Conservation (phyloP, 208 protist species). For the Wallacemonas sp. region DNA sequence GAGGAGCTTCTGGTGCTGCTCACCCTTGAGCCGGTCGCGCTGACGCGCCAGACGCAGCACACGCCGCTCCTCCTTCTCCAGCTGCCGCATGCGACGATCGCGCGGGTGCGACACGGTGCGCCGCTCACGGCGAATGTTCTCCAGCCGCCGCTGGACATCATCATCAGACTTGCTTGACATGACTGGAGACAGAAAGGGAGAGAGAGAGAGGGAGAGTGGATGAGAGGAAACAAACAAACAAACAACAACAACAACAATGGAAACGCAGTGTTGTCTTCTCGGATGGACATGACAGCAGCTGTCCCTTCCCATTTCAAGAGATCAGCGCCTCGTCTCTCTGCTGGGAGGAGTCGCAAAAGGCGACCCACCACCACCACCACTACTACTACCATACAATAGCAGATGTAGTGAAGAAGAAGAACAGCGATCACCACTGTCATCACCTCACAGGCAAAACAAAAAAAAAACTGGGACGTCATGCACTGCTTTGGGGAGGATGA, state of each 20-base stretch:
- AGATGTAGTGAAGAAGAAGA: too few relatives aligned
- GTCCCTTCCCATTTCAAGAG: too few relatives aligned
- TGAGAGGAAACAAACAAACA: slow-evolving; percentile 20
- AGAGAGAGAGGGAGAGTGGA: slow-evolving; percentile 16
- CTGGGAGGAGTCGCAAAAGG: too few relatives aligned
- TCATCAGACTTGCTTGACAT: slow-evolving; percentile 5
- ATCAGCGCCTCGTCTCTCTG: too few relatives aligned
- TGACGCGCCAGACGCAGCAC: slow-evolving; percentile 30
- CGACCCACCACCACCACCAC: too few relatives aligned
- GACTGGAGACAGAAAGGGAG: neutral
- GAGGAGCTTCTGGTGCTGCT: slow-evolving; percentile 36
- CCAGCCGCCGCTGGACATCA: slow-evolving; percentile 26
- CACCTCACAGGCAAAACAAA: too few relatives aligned
- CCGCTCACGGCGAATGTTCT: slow-evolving; percentile 33
- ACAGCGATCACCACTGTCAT: too few relatives aligned
- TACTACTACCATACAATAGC: too few relatives aligned
- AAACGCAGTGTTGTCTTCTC: too few relatives aligned
- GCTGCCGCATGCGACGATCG: slow-evolving; percentile 70
- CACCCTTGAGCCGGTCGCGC: slow-evolving; percentile 36
- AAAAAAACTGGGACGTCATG: too few relatives aligned
- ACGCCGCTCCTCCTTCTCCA: slow-evolving; percentile 63
- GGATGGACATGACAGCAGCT: too few relatives aligned
- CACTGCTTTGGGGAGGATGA: too few relatives aligned
- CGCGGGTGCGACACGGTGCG: slow-evolving; percentile 54
- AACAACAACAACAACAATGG: slow-evolving; percentile 11